Evolutionary conservation across 1,139 yeast species (phyloP), one percentile per base, ranked within the genome.

Genomic region (Kodamaea derodonti): DNA sequence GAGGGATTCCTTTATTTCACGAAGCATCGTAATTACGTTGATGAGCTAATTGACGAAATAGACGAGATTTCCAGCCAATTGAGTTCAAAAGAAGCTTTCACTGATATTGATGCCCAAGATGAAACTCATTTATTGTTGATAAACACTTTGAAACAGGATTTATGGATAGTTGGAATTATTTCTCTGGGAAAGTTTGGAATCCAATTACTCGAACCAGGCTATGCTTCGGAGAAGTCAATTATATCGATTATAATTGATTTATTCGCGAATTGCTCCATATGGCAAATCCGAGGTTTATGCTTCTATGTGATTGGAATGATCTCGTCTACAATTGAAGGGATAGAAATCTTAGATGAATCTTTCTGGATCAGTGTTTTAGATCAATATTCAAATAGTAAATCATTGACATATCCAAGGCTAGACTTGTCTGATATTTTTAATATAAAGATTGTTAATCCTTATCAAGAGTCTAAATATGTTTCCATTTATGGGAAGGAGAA

Each of bases 151-250:
- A 86, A 85, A 50, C 87, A 90, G 12, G 77, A 84, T 32, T 52
- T 90, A 31, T 92, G 97, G 97, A 83, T 95, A 3, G 69, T 86
- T 29, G 97, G 97, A 0, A 81, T 81, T 47, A 80, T 88, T 27
- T 88, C 90, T 2, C 75, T 88, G 8, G 75, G 84, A 1, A 68
- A 68, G 20, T 64, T 69, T 36, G 96, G 95, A 0, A 77, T 83
- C 20, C 75, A 77, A 29, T 65, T 86, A 27, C 56, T 87, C 31
- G 87, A 83, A 48, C 72, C 82, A 14, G 63, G 77, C 38, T 58
- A 60, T 44, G 75, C 78, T 5, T 29, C 40, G 5, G 40, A 36
- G 9, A 71, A 68, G 30, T 78, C 76, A 39, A 71, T 82, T 28
- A 69, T 77, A 9, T 57, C 64, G 8, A 64, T 81, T 20, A 75